These are phyloP conservation scores for Saccharomycopsis babjevae DNA, from an alignment of 805 yeast genomes.

Conservation along the genomic window DNA sequence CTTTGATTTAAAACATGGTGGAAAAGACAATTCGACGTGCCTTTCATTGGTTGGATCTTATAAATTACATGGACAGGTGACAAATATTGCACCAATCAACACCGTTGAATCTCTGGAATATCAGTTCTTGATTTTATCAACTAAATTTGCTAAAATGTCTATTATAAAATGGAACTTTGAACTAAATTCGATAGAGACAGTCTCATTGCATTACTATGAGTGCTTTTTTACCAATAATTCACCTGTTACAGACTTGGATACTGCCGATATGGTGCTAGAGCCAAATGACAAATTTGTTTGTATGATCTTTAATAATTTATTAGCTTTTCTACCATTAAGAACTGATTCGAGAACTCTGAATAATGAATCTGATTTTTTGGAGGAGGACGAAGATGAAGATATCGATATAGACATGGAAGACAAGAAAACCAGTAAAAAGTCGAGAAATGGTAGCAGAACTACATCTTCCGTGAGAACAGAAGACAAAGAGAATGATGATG, in stretches of 20 bases:
- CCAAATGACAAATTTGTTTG: conserved; percentile 49
- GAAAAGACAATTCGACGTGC: conserved; percentile 13
- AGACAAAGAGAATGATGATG: conserved; percentile 18
- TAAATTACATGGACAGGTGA: conserved; percentile 39
- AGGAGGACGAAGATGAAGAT: conserved; percentile 7
- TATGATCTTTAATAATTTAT: conserved; percentile 52
- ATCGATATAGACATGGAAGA: conserved; percentile 12
- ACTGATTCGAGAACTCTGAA: conserved; percentile 25
- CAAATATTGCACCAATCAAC: conserved; percentile 21
- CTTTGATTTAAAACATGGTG: conserved; percentile 32
- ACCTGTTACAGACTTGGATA: conserved; percentile 23
- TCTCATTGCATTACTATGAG: conserved; percentile 82
- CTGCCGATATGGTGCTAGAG: conserved; percentile 46
- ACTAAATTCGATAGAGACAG: conserved; percentile 48
- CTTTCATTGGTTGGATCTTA: conserved; percentile 33
- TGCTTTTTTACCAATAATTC: conserved; percentile 44
- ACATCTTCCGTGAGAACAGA: conserved; percentile 5
- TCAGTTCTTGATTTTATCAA: conserved; percentile 57
- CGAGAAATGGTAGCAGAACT: not conserved
- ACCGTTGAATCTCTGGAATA: conserved; percentile 7
- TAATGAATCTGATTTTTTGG: conserved; percentile 26
- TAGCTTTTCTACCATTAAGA: conserved; percentile 63
- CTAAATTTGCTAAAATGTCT: conserved; percentile 70
- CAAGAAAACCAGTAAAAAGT: not conserved
- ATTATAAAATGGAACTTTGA: conserved; percentile 59